Conservation (phyloP, 176 grass and related monocot species). For the Chrysopogon serrulatus region DNA sequence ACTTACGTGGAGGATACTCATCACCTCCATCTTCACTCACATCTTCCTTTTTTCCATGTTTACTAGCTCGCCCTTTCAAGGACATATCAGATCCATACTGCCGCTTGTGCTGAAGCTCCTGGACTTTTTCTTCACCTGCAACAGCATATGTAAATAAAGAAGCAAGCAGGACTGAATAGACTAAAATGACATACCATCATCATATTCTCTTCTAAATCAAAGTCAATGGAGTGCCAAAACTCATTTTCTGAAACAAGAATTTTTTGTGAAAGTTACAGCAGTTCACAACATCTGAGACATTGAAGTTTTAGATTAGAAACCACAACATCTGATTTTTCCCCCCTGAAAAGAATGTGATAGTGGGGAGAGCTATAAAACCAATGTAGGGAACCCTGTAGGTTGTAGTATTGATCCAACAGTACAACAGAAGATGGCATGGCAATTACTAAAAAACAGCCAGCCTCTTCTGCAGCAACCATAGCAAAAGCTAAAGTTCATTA, state of each 20-base stretch:
- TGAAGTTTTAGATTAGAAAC: not conserved
- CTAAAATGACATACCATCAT: not conserved
- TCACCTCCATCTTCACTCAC: conserved; percentile 53
- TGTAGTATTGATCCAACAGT: not conserved
- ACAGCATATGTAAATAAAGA: not conserved
- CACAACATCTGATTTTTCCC: not conserved
- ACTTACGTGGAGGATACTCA: conserved; percentile 63
- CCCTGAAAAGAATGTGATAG: not conserved
- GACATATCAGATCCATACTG: conserved; percentile 65
- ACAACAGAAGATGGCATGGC: not conserved
- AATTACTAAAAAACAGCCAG: not conserved
- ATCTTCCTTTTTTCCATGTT: conserved; percentile 69
- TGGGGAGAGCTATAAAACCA: not conserved
- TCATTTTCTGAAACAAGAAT: not conserved
- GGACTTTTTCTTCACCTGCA: conserved; percentile 71
- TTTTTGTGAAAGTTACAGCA: not conserved
- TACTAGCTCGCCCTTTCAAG: conserved; percentile 64
- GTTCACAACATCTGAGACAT: not conserved
- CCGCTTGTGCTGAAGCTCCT: conserved; percentile 67
- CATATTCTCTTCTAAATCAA: not conserved
- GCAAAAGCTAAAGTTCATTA: not conserved
- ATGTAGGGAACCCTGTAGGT: not conserved
- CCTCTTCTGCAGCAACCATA: not conserved
- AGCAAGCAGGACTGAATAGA: not conserved
- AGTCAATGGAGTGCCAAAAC: not conserved